Conservation (phyloP, 208 protist species). For the Wallacemonas sp. region DNA sequence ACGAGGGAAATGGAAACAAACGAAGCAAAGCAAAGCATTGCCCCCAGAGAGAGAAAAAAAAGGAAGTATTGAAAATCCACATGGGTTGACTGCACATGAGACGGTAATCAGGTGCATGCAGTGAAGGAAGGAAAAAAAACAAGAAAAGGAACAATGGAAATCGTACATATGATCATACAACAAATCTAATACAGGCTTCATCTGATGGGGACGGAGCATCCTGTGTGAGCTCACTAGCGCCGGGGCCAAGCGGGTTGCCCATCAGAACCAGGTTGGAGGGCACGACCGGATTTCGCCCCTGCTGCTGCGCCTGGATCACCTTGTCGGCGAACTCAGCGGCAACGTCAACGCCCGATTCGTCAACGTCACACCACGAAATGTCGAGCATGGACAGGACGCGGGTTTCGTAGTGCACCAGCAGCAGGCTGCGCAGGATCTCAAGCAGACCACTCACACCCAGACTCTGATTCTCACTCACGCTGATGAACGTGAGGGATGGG, state of each 20-base stretch:
- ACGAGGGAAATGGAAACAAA: too few relatives aligned
- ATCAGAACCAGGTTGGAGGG: slow-evolving; percentile 53
- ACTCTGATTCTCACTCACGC: slow-evolving; percentile 76
- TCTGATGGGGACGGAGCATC: slow-evolving; percentile 15
- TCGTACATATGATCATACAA: slow-evolving; percentile 1
- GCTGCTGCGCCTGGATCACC: slow-evolving; percentile 23
- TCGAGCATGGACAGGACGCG: slow-evolving; percentile 57
- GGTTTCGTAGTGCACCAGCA: slow-evolving; percentile 55
- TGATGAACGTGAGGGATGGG: slow-evolving; percentile 64
- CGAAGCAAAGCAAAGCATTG: too few relatives aligned
- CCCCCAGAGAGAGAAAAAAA: too few relatives aligned
- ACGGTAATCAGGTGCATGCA: not conserved
- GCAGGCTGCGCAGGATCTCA: slow-evolving; percentile 53
- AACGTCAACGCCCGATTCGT: slow-evolving; percentile 24
- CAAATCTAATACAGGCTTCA: slow-evolving; percentile 3
- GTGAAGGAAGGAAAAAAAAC: slow-evolving; percentile 6
- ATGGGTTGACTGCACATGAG: too few relatives aligned
- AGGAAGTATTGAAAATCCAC: too few relatives aligned
- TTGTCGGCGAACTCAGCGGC: slow-evolving; percentile 57
- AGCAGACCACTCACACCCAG: slow-evolving; percentile 59
- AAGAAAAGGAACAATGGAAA: slow-evolving; percentile 8
- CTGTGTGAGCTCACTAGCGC: slow-evolving; percentile 13
- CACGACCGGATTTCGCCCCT: slow-evolving; percentile 38
- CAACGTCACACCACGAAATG: slow-evolving; percentile 73
- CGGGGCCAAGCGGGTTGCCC: slow-evolving; percentile 56